phyloP scores from a whole-genome alignment of 129 eudicot genomes.

The Artemisia tridentata region DNA sequence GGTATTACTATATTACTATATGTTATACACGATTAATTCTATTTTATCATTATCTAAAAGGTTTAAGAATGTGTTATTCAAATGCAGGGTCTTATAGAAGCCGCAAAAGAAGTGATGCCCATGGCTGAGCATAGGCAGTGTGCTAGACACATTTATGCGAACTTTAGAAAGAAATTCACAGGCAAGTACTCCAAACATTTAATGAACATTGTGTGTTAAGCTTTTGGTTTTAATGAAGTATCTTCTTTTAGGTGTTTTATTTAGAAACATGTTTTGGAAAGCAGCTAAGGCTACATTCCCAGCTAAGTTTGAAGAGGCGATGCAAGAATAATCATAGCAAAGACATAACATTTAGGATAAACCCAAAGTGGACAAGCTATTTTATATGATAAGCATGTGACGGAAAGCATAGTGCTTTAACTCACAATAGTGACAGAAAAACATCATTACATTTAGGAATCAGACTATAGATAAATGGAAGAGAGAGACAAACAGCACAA shows the following conservation, averaged over 20 bases:
- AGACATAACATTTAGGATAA: too few species aligned
- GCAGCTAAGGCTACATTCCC: neutral
- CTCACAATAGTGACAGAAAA: too few species aligned
- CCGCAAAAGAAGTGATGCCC: constrained; percentile 2
- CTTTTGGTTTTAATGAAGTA: too few species aligned
- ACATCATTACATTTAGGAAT: too few species aligned
- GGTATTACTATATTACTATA: neutral
- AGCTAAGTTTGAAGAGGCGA: neutral
- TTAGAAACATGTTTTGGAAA: neutral
- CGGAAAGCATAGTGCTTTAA: too few species aligned
- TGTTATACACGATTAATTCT: neutral
- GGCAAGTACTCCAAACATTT: neutral
- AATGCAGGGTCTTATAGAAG: constrained; percentile 9
- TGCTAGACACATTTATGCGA: constrained; percentile 19
- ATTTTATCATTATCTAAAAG: neutral
- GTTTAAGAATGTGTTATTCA: neutral
- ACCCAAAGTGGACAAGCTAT: too few species aligned
- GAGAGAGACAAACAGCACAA: too few species aligned
- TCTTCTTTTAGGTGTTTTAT: neutral
- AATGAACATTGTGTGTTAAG: too few species aligned
- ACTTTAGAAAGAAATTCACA: neutral
- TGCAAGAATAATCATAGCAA: neutral
- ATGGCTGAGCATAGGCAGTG: neutral
- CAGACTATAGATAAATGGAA: too few species aligned
- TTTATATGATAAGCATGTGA: too few species aligned